Percentiles rank a stretch among this genome's conserved stretches.
Evolutionary conservation across 345 rosid species (phyloP).

Genomic region (Populus davidiana): DNA sequence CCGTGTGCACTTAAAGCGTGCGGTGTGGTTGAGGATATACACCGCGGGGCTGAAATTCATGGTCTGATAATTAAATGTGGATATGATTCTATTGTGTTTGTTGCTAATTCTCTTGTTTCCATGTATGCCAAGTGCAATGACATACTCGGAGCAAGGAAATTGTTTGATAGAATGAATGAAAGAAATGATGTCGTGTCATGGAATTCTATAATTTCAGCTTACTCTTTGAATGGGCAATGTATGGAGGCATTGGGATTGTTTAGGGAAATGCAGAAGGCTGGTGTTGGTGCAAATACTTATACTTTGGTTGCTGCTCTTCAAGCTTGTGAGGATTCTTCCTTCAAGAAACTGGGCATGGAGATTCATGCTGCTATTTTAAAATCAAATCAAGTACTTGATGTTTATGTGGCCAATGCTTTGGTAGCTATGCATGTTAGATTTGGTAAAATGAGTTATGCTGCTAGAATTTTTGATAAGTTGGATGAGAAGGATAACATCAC

Average conservation of each 20-base stretch:
- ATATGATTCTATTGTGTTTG: constrained; percentile 37
- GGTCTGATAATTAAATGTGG: constrained; percentile 52
- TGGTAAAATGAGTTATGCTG: constrained; percentile 19
- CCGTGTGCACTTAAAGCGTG: constrained; percentile 66
- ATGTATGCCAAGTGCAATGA: constrained; percentile 80
- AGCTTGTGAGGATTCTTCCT: constrained; percentile 50
- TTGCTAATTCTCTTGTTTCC: constrained; percentile 64
- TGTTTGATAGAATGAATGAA: constrained; percentile 46
- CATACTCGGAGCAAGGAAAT: constrained; percentile 50
- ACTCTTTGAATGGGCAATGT: constrained; percentile 43
- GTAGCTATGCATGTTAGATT: constrained; percentile 14
- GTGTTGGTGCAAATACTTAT: constrained; percentile 48
- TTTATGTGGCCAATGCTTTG: constrained; percentile 15
- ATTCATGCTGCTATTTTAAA: constrained; percentile 65
- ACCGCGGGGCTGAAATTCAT: constrained; percentile 57
- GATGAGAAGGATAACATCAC: constrained; percentile 14
- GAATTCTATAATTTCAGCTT: constrained; percentile 75
- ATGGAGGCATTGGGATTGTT: constrained; percentile 56
- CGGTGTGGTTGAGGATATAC: constrained; percentile 36
- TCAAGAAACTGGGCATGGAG: constrained; percentile 55
- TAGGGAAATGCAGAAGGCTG: constrained; percentile 50
- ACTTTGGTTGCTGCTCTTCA: constrained; percentile 65
- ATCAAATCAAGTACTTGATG: constrained; percentile 30
- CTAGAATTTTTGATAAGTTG: constrained; percentile 16
- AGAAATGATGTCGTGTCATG: constrained; percentile 62